Conservation (phyloP, 1,284 basidiomycete genomes). For the Earliella scabrosa region DNA sequence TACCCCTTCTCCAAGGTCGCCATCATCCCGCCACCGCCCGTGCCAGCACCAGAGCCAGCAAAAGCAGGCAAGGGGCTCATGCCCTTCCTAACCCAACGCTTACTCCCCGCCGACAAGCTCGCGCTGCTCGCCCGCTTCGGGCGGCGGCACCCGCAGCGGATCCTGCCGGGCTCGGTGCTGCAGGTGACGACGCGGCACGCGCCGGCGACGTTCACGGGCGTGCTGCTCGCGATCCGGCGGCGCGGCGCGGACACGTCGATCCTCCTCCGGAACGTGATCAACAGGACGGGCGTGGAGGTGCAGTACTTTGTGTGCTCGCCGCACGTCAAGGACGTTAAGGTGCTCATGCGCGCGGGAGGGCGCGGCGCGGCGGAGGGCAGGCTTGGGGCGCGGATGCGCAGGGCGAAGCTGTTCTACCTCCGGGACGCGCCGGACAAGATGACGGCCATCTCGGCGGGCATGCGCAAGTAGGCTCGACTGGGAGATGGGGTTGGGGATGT, state of each 20-base stretch:
- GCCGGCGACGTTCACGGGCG: slow-evolving; percentile 83
- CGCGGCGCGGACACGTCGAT: slow-evolving; percentile 86
- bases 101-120: slow-evolving; percentile 71
- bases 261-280: slow-evolving; percentile 84
- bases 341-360: slow-evolving; percentile 60
- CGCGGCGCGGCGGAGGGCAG: slow-evolving; percentile 41
- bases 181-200: slow-evolving; percentile 74
- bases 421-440: slow-evolving; percentile 82
- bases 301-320: slow-evolving; percentile 86
- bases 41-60: slow-evolving; percentile 50
- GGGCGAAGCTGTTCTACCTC: slow-evolving; percentile 81
- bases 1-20: slow-evolving; percentile 82
- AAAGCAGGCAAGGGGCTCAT: slow-evolving; percentile 80
- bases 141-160: slow-evolving; percentile 64
- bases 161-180: slow-evolving; percentile 82
- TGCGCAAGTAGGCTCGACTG: slow-evolving; percentile 28
- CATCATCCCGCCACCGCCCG: slow-evolving; percentile 52
- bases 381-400: slow-evolving; percentile 57
- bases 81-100: slow-evolving; percentile 69
- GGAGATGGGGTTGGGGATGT: neutral
- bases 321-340: slow-evolving; percentile 83
- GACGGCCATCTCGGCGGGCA: slow-evolving; percentile 70
- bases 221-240: slow-evolving; percentile 80
- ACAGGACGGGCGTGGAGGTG: slow-evolving; percentile 90
- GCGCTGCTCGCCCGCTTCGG: slow-evolving; percentile 74